phyloP scores from a whole-genome alignment of 2,329 filamentous ascomycete genomes.

The Aspergillus floridensis region DNA sequence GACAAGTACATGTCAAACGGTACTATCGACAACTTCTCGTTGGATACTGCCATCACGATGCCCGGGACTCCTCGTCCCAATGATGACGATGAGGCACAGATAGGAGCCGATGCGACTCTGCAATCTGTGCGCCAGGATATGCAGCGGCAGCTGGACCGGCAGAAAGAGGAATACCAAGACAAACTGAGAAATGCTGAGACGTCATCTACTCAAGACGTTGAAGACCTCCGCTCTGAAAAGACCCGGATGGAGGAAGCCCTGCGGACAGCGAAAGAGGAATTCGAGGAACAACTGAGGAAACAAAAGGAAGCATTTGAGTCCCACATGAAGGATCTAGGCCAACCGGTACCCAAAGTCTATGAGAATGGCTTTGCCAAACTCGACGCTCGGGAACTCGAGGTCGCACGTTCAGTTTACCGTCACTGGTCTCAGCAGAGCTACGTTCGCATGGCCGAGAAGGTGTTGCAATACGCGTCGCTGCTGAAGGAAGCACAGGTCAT shows the following conservation, averaged over 20 bases:
- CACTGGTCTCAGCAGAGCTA: conserved; percentile 84
- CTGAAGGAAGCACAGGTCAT: conserved; percentile 97
- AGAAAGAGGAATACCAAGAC: conserved; percentile 78
- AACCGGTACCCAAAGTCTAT: conserved; percentile 53
- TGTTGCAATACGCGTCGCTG: conserved; percentile 80
- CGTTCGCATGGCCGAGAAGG: conserved; percentile 88
- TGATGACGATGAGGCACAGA: conserved; percentile 62
- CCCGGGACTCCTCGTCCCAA: conserved; percentile 78
- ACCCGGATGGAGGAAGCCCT: conserved; percentile 79
- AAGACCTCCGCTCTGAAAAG: conserved; percentile 81
- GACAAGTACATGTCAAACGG: conserved; percentile 96
- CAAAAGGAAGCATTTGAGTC: conserved; percentile 84
- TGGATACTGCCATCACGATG: conserved; percentile 91
- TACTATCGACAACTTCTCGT: conserved; percentile 90
- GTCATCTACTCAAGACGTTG: conserved; percentile 68
- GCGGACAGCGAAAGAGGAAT: conserved; percentile 75
- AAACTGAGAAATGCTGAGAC: conserved; percentile 73
- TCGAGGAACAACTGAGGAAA: conserved; percentile 78
- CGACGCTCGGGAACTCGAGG: conserved; percentile 67
- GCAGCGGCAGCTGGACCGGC: conserved; percentile 76
- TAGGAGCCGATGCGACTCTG: conserved; percentile 57
- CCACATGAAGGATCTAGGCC: conserved; percentile 72
- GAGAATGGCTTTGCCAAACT: conserved; percentile 52
- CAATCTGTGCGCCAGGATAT: conserved; percentile 76
- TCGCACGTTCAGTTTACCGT: conserved; percentile 64